These are phyloP conservation scores for Begonia loranthoides DNA, from an alignment of 306 rosid species.

Conservation along the genomic window DNA sequence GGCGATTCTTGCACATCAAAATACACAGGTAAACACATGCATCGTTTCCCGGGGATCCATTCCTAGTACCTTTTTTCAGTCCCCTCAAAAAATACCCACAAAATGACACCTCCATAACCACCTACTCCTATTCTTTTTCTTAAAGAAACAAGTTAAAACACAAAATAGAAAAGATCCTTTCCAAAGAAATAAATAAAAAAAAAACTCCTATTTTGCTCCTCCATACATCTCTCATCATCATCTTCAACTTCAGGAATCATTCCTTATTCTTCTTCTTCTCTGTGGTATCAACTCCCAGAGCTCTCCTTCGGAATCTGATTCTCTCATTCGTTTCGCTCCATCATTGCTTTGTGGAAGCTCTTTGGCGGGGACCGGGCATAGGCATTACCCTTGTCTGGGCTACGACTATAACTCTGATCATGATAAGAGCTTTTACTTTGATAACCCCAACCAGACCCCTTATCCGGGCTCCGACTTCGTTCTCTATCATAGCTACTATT, in stretches of 20 bases:
- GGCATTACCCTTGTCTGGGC: slow-evolving; percentile 30
- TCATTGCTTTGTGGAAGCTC: slow-evolving; percentile 75
- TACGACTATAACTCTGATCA: slow-evolving; percentile 61
- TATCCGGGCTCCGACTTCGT: slow-evolving; percentile 49
- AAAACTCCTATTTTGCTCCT: too few relatives aligned
- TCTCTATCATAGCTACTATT: slow-evolving; percentile 19
- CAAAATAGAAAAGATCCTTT: too few relatives aligned
- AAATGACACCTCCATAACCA: too few relatives aligned
- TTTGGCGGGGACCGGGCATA: slow-evolving; percentile 15
- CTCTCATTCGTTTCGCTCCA: slow-evolving; percentile 34
- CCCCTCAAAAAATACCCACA: too few relatives aligned
- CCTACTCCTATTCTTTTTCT: too few relatives aligned
- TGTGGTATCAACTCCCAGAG: slow-evolving; percentile 6
- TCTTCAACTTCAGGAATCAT: too few relatives aligned
- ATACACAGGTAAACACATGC: slow-evolving; percentile 37
- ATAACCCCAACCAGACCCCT: slow-evolving; percentile 39
- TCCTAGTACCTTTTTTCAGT: too few relatives aligned
- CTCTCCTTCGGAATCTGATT: slow-evolving; percentile 5
- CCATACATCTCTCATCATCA: too few relatives aligned
- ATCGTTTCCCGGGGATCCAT: slow-evolving; percentile 61
- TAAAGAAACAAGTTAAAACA: too few relatives aligned
- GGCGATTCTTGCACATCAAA: slow-evolving; percentile 27
- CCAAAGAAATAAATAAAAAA: too few relatives aligned
- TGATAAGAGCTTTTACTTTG: slow-evolving; percentile 28
- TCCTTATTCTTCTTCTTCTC: too few relatives aligned